Evolutionary conservation across 352 stramenopile species (phyloP).

Genomic region (Phytophthora sojae): DNA sequence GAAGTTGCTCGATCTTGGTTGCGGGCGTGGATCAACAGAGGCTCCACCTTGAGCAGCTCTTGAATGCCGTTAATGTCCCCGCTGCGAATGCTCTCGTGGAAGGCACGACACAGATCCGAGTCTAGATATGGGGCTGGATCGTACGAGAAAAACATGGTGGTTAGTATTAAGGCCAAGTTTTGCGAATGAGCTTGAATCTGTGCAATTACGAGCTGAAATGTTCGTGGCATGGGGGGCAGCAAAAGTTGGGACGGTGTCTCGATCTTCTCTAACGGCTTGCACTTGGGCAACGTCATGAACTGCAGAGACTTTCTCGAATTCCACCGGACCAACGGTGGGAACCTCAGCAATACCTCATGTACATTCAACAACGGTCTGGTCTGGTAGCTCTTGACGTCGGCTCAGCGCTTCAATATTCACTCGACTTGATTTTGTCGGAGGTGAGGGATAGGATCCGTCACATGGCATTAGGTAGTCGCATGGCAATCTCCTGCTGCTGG

Average conservation of each 20-base stretch:
- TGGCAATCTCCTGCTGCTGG: background rate
- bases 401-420: background rate
- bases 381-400: too few species aligned
- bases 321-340: background rate
- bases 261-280: background rate
- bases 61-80: slow-evolving; percentile 12
- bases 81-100: background rate
- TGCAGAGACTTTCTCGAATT: background rate
- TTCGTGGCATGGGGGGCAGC: background rate
- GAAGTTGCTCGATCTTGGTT: slow-evolving; percentile 9
- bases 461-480: background rate
- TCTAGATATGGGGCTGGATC: background rate
- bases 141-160: background rate
- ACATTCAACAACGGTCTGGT: too few species aligned
- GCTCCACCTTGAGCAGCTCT: slow-evolving; percentile 7
- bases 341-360: background rate
- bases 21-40: slow-evolving; percentile 15
- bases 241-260: background rate
- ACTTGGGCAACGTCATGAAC: background rate
- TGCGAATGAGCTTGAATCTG: background rate
- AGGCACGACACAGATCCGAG: background rate
- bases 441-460: slow-evolving; percentile 6
- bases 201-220: background rate
- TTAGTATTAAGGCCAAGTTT: background rate
- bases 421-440: background rate